These are phyloP conservation scores for Byssochlamys sp. DNA, from an alignment of 2,329 filamentous ascomycete species.

Conservation along the genomic window DNA sequence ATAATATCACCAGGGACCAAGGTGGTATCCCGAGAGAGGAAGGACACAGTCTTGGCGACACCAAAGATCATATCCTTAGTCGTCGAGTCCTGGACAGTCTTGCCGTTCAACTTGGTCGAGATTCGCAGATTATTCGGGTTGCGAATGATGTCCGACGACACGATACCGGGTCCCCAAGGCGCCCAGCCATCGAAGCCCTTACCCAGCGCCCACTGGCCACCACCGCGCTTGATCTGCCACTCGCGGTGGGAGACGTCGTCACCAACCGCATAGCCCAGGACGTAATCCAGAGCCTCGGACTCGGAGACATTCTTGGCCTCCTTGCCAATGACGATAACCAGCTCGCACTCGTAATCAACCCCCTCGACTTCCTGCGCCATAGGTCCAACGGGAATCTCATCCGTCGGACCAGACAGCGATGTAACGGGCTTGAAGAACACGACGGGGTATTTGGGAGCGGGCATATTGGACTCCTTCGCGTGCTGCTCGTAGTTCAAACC, in stretches of 20 bases:
- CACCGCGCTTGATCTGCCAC: conserved; percentile 61
- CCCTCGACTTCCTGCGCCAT: conserved; percentile 58
- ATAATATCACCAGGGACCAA: conserved; percentile 33
- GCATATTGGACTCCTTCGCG: conserved; percentile 59
- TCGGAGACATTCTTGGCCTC: conserved; percentile 56
- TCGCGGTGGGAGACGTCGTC: conserved; percentile 75
- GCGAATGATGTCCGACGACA: conserved; percentile 42
- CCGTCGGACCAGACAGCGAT: conserved; percentile 53
- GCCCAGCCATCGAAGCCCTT: conserved; percentile 71
- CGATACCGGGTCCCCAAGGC: conserved; percentile 63
- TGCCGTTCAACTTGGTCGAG: conserved; percentile 41
- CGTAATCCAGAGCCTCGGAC: conserved; percentile 57
- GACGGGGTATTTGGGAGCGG: conserved; percentile 61
- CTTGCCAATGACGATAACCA: conserved; percentile 64
- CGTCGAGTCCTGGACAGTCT: conserved; percentile 39
- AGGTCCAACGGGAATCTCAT: conserved; percentile 56
- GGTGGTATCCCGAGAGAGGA: conserved; percentile 37
- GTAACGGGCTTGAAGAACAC: conserved; percentile 66
- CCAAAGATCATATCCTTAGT: conserved; percentile 44
- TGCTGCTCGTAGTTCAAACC: conserved; percentile 65
- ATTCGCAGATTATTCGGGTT: conserved; percentile 34
- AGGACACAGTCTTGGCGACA: conserved; percentile 37
- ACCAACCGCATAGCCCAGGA: conserved; percentile 64
- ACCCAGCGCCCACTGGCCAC: conserved; percentile 61
- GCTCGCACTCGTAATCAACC: conserved; percentile 71